phyloP scores from a whole-genome alignment of 768 basidiomycete genomes.

The Gloeopeniophorella convolvens region DNA sequence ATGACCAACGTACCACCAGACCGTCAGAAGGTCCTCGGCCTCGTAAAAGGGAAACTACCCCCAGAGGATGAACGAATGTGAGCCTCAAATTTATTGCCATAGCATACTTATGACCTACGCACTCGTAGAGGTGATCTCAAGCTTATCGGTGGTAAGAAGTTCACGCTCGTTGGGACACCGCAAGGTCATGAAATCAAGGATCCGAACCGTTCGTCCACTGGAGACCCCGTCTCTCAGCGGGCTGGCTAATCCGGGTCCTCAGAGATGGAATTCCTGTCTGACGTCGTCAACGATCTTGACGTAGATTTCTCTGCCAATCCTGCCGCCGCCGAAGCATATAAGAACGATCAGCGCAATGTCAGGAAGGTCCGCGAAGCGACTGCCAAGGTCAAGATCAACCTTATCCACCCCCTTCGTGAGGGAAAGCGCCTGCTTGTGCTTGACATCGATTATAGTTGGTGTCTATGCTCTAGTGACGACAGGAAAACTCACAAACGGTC shows the following conservation, averaged over 20 bases:
- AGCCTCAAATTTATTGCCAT: constrained; percentile 16
- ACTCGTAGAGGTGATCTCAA: constrained; percentile 49
- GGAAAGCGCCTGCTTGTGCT: constrained; percentile 81
- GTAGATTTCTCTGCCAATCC: constrained; percentile 66
- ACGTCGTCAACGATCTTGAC: constrained; percentile 76
- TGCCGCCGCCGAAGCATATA: constrained; percentile 50
- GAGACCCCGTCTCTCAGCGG: neutral
- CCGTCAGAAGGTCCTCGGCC: constrained; percentile 81
- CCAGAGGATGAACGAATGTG: constrained; percentile 65
- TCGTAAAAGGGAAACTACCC: constrained; percentile 79
- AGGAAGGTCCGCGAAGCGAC: constrained; percentile 75
- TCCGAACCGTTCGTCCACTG: constrained; percentile 43
- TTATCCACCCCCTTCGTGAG: constrained; percentile 69
- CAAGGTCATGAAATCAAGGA: constrained; percentile 83
- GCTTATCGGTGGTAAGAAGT: constrained; percentile 58
- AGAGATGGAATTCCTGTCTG: constrained; percentile 63
- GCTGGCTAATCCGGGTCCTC: neutral
- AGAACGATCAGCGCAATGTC: constrained; percentile 73
- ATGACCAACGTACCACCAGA: constrained; percentile 77
- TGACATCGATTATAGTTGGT: constrained; percentile 82
- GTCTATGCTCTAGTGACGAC: neutral
- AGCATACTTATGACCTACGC: constrained; percentile 5
- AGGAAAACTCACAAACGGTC: neutral
- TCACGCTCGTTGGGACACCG: constrained; percentile 81
- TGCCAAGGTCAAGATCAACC: constrained; percentile 52